Evolutionary conservation across 2,329 filamentous ascomycete genomes (phyloP), one percentile per base, ranked within the genome.

Genomic region (Plectosphaerella cucumerina): DNA sequence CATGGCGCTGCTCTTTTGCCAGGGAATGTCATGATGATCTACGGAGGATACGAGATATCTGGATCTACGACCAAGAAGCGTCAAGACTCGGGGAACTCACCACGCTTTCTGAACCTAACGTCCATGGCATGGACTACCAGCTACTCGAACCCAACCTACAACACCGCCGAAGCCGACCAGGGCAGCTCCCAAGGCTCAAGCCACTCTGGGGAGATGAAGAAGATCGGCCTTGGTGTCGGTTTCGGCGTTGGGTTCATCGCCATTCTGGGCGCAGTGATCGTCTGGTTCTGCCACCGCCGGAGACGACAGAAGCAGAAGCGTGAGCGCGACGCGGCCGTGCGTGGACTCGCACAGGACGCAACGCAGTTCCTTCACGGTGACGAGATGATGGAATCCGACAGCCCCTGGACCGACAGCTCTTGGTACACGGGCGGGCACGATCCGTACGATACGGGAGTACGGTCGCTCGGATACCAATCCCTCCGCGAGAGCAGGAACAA

Each of bases 1-100:
- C 84, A 87, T 58, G 84, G 82, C 1, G 82, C 84, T 1, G 77
- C 74, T 1, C 69, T 87, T 50, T 66, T 87, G 4, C 84, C 84
- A 1, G 84, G 84, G 3, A 86, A 87, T 56, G 74, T 87, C 2
- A 84, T 87, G 80, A 81, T 87, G 76, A 71, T 86, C 2, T 80
- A 84, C 43, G 84, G 84, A 6, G 84, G 84, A 1, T 81, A 82
- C 60, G 72, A 73, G 20, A 81, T 83, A 33, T 65, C 68, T 33
- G 57, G 56, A 9, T 60, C 70, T 1, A 60, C 58, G 12, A 60
- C 59, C 42, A 62, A 62, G 14, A 74, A 66, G 56, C 68, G 73
- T 35, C 67, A 69, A 55, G 57, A 53, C 43, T 59, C 34, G 41
- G 58, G 56, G 21, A 59, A 55, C 49, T 54, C 53, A 42, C 59